phyloP scores from a whole-genome alignment of 1,284 basidiomycete species.

The Cerrena zonata region DNA sequence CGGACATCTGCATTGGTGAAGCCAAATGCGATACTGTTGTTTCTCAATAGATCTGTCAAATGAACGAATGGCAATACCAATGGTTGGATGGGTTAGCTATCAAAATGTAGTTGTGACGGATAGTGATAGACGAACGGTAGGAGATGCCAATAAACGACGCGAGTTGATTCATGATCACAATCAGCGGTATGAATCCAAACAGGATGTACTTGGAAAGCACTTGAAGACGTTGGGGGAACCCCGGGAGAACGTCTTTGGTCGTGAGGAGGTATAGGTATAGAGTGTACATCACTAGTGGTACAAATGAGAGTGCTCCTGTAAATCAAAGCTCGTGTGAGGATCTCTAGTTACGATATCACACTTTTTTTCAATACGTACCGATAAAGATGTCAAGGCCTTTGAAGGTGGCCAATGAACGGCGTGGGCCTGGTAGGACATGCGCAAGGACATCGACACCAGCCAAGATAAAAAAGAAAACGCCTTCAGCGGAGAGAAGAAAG shows the following conservation, averaged over 20 bases:
- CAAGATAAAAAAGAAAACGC: constrained; percentile 53
- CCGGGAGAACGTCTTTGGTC: constrained; percentile 41
- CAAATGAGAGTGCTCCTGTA: constrained; percentile 47
- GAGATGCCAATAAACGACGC: constrained; percentile 60
- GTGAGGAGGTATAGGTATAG: constrained; percentile 51
- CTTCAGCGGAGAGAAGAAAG: constrained; percentile 56
- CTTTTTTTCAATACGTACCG: constrained; percentile 30
- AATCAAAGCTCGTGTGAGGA: background rate
- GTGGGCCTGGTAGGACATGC: constrained; percentile 47
- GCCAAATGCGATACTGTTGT: constrained; percentile 33
- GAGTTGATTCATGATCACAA: constrained; percentile 51
- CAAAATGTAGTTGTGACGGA: constrained; percentile 6
- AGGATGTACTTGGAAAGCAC: constrained; percentile 42
- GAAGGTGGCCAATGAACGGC: constrained; percentile 34
- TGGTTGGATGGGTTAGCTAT: too few species aligned
- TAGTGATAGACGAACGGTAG: constrained; percentile 47
- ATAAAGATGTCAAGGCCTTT: constrained; percentile 38
- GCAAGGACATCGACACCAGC: constrained; percentile 56
- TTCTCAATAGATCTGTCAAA: background rate
- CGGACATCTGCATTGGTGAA: constrained; percentile 36
- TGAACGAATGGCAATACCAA: too few species aligned
- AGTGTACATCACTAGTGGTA: constrained; percentile 54
- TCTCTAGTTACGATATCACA: background rate
- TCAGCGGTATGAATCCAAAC: constrained; percentile 48
- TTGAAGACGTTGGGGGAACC: constrained; percentile 45